Evolutionary conservation across 768 basidiomycete genomes (phyloP), one percentile per base, ranked within the genome.

Genomic region (Fomitopsis serialis): DNA sequence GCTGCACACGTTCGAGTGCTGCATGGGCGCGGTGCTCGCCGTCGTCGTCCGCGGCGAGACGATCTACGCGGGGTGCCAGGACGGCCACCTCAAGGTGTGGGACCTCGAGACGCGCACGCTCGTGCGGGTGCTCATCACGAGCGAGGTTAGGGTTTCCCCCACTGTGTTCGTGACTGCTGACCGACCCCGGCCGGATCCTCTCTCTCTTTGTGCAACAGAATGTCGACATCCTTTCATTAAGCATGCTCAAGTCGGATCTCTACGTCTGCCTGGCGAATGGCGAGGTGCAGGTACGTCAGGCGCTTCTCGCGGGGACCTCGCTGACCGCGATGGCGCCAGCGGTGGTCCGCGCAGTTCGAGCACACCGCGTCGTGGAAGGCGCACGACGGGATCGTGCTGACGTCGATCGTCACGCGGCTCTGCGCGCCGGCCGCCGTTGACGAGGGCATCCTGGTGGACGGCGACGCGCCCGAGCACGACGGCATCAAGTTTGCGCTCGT

Each of bases 21-120:
- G 69, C 50, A 82, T 82, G 59, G 90, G 93, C 1, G 95, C 92
- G 0, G 84, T 97, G 6, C 74, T 94, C n/a, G 82, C 92, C 0
- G 75, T 98, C 24, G 81, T 82, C 2, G 79, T 80, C 0, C 76
- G 77, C 32, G 86, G 85, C 21, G 89, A 90, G 19, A 89, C 91
- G 1, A 76, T 98, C 21, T 97, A 87, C 62, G 96, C 92, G 7
- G 96, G 93, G 0, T 89, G 94, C 61, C 96, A 98, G 69, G 93
- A 92, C 57, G 96, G 96, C 2, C 85, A 89, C 60, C 90, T 98
- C 61, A 87, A 88, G 58, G 85, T 98, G 4, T 82, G 91, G 70
- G 95, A 98, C 66, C 70, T 97, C 8, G 93, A 95, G 65, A 96
- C 94, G 0, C 85, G 83, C 58, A 92, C 92, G 0, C 73, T 90